These are phyloP conservation scores for Neurospora sp. DNA, from an alignment of 495 filamentous ascomycete genomes.

Conservation along the genomic window DNA sequence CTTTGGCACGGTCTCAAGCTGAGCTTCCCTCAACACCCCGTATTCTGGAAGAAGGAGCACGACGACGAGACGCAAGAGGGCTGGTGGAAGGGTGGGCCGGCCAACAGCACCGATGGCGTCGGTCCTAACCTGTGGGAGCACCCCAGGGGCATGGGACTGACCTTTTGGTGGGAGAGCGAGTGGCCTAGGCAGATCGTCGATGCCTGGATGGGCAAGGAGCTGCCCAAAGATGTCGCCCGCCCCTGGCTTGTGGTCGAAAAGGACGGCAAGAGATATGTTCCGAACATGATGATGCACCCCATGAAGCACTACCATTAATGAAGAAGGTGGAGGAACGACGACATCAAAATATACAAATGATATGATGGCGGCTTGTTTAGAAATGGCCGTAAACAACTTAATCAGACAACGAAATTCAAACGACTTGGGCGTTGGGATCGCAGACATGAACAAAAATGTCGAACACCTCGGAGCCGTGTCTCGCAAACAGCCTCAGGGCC, in stretches of 20 bases:
- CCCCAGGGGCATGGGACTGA: conserved; percentile 16
- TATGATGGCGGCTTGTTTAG: neutral
- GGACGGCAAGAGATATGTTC: conserved; percentile 17
- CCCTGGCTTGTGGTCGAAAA: conserved; percentile 16
- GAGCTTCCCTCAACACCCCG: conserved; percentile 26
- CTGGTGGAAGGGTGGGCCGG: conserved; percentile 29
- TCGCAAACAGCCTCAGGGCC: neutral
- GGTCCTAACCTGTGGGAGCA: conserved; percentile 14
- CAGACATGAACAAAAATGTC: neutral
- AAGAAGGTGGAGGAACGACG: neutral
- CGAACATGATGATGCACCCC: conserved; percentile 25
- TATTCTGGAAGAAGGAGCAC: conserved; percentile 14
- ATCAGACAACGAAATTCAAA: neutral
- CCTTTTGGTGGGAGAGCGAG: conserved; percentile 25
- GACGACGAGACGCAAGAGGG: conserved; percentile 9
- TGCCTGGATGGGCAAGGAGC: conserved; percentile 14
- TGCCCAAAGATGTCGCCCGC: neutral
- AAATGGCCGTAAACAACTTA: neutral
- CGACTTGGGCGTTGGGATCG: neutral
- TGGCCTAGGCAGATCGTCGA: conserved; percentile 16
- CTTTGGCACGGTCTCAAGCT: conserved; percentile 34
- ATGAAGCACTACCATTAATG: conserved; percentile 15
- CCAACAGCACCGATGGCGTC: conserved; percentile 13
- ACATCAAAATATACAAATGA: neutral
- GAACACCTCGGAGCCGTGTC: neutral